Base-by-base conservation (phyloP, 176 grass and related monocot genomes). In the Typha latifolia region DNA sequence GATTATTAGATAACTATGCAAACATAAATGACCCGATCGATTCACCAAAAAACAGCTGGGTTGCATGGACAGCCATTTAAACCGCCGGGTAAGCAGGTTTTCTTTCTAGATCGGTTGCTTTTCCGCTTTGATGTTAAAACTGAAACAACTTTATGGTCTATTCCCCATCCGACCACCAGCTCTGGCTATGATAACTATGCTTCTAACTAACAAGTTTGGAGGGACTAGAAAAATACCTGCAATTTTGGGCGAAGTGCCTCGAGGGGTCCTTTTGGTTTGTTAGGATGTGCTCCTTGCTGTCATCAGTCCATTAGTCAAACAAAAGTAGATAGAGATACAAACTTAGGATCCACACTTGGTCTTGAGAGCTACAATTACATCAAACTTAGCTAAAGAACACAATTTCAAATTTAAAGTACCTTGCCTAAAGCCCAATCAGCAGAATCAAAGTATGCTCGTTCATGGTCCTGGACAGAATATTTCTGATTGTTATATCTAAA, bases 351-450 rank as follows among this genome's bases (percentile, higher is more conserved):
- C 49, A 12, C 34, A 48, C 34, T 29, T 6, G n/a, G 24, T 65
- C 32, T 62, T 24, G 32, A 70, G 11, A 18, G 16, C 4, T 62
- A 69, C 5, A 14, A 56, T 55, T 37, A 49, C 56, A 23, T 68
- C 32, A 20, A 23, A 65, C 26, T 3, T 12, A 31, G 49, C 18
- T 62, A 32, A 62, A 18, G 59, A 62, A 49, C 32, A 63, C 13
- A 69, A 29, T 29, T 20, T 11, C 14, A 63, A 70, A 22, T 14
- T 31, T 56, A 20, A 8, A 69, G 43, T 83, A 90, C 93, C 88
- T 97, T 97, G 75, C 93, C 88, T 69, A 97, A 64, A 78, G 93
- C 93, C 88, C 93, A 97, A 76, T 97, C 93, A 84, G 88, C 83
- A 67, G 93, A 97, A 84, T 97, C 88, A 84, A 97, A 97, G 76